phyloP scores from a whole-genome alignment of 176 grass and related monocot genomes.

The Elymus sibiricus region DNA sequence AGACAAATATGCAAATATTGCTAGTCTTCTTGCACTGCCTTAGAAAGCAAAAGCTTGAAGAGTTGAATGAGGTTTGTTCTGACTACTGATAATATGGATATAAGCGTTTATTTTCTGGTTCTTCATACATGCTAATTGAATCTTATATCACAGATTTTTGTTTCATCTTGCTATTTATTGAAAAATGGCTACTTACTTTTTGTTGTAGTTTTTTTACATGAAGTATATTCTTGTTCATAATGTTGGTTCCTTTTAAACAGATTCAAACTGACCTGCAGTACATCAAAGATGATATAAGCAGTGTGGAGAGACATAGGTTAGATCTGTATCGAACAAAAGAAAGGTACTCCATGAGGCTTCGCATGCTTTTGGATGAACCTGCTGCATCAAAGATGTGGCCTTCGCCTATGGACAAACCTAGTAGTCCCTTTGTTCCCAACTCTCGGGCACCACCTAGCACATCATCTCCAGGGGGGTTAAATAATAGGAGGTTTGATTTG shows the following conservation, averaged over 20 bases:
- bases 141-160: background rate
- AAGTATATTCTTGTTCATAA: constrained; percentile 13
- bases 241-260: constrained; percentile 33
- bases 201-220: background rate
- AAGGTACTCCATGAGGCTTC: constrained; percentile 92
- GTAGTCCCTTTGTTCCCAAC: constrained; percentile 44
- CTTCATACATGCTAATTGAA: background rate
- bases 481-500: constrained; percentile 67
- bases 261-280: constrained; percentile 98
- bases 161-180: background rate
- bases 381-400: constrained; percentile 61
- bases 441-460: constrained; percentile 51
- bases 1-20: constrained; percentile 99
- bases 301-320: constrained; percentile 77
- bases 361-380: constrained; percentile 88
- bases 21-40: constrained; percentile 93
- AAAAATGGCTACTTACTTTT: background rate
- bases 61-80: constrained; percentile 83
- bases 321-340: constrained; percentile 89
- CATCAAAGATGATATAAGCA: constrained; percentile 96
- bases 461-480: constrained; percentile 59
- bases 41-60: constrained; percentile 94
- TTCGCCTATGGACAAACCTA: constrained; percentile 64
- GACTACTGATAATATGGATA: background rate
- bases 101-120: background rate